Conservation (phyloP, 2,329 filamentous ascomycete species). For the Pestalotiopsis fici region DNA sequence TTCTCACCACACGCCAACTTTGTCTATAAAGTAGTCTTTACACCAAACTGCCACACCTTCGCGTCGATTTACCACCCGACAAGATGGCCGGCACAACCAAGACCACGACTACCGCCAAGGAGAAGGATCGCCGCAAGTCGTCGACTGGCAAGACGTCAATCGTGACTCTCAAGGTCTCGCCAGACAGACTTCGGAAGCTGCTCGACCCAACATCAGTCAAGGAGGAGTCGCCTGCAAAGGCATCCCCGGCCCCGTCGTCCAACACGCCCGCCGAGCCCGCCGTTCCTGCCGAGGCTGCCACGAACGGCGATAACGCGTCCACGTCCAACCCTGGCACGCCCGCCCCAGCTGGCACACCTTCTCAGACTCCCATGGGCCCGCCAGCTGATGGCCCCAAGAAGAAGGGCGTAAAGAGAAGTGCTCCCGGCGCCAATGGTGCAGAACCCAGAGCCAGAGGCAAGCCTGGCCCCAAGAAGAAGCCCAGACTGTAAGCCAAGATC, state of each 20-base stretch:
- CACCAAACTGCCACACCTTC: not conserved
- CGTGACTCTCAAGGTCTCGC: slow-evolving; percentile 53
- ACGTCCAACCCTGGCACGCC: slow-evolving; percentile 64
- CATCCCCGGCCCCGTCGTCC: slow-evolving; percentile 47
- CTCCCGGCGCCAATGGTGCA: slow-evolving; percentile 62
- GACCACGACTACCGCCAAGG: slow-evolving; percentile 36
- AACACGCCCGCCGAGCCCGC: slow-evolving; percentile 34
- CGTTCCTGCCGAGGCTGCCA: slow-evolving; percentile 30
- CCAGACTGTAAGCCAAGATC: slow-evolving; percentile 74
- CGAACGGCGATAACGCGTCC: slow-evolving; percentile 57
- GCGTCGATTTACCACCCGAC: slow-evolving; percentile 8
- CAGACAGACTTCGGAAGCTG: slow-evolving; percentile 52
- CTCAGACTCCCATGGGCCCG: slow-evolving; percentile 58
- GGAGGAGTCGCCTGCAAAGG: slow-evolving; percentile 45
- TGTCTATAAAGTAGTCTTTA: not conserved
- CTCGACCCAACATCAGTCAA: slow-evolving; percentile 43
- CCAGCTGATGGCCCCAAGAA: slow-evolving; percentile 68
- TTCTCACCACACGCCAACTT: slow-evolving; percentile 9
- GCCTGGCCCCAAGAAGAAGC: slow-evolving; percentile 96
- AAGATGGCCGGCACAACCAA: slow-evolving; percentile 38
- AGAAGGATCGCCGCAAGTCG: slow-evolving; percentile 45
- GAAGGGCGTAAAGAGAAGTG: slow-evolving; percentile 73
- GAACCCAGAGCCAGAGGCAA: slow-evolving; percentile 74
- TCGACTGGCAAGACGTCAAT: slow-evolving; percentile 34
- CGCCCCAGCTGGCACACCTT: slow-evolving; percentile 55